Conservation (phyloP, 495 filamentous ascomycete species). For the Neurospora terricola region DNA sequence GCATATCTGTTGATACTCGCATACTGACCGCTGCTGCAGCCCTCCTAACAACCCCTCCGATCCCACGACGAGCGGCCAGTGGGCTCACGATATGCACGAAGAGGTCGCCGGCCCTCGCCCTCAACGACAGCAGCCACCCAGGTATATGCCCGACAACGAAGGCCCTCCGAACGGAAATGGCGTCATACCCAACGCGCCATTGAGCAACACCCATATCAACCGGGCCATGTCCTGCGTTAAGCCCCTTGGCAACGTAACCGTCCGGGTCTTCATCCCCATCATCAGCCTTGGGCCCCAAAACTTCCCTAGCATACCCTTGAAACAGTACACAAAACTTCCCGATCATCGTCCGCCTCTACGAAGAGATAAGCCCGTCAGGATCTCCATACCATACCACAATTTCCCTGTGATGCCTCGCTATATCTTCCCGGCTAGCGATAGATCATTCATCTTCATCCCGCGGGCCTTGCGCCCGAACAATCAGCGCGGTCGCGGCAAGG, state of each 20-base stretch:
- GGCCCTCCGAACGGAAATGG: slow-evolving; percentile 37
- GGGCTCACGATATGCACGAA: slow-evolving; percentile 95
- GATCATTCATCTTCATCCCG: slow-evolving; percentile 98
- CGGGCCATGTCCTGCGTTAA: slow-evolving; percentile 47
- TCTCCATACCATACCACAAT: slow-evolving; percentile 68
- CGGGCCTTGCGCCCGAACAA: slow-evolving; percentile 87
- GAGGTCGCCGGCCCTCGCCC: slow-evolving; percentile 46
- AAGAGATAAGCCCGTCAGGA: slow-evolving; percentile 91
- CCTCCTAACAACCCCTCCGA: slow-evolving; percentile 40
- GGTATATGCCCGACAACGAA: slow-evolving; percentile 27
- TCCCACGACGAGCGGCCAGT: slow-evolving; percentile 57
- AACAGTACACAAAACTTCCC: slow-evolving; percentile 84
- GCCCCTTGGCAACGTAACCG: slow-evolving; percentile 66
- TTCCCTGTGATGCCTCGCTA: slow-evolving; percentile 55
- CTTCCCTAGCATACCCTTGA: slow-evolving; percentile 64
- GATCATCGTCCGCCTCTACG: slow-evolving; percentile 91
- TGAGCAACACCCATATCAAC: slow-evolving; percentile 41
- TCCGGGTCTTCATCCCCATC: slow-evolving; percentile 63
- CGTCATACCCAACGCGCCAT: slow-evolving; percentile 32
- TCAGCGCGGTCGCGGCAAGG: slow-evolving; percentile 62
- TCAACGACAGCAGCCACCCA: slow-evolving; percentile 21
- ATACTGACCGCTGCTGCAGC: slow-evolving; percentile 30
- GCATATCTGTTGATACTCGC: not conserved
- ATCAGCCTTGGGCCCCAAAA: slow-evolving; percentile 61
- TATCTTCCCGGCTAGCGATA: slow-evolving; percentile 78